A percentile compares a stretch with the other conserved stretches of the same genome.
phyloP scores from a whole-genome alignment of 1,284 basidiomycete genomes.

The Gastroboletus turbinatus region DNA sequence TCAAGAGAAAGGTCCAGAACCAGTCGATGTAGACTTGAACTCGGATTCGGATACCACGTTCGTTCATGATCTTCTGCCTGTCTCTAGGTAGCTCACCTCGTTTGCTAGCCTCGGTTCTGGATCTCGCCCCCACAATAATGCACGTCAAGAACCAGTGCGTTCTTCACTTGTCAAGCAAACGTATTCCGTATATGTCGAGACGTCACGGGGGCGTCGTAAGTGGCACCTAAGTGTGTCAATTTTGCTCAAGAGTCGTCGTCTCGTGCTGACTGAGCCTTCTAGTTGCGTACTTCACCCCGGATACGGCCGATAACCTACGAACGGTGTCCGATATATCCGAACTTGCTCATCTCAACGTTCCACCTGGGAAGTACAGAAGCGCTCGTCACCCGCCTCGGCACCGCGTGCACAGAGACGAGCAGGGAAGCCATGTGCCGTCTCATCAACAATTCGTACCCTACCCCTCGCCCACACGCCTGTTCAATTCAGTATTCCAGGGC shows the following conservation, averaged over 20 bases:
- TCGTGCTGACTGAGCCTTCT: slow-evolving; percentile 10
- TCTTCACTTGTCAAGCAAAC: slow-evolving; percentile 73
- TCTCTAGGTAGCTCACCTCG: slow-evolving; percentile 13
- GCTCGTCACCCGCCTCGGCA: slow-evolving; percentile 47
- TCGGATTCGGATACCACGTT: slow-evolving; percentile 48
- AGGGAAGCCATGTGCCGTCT: slow-evolving; percentile 9
- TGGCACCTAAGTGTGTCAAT: slow-evolving; percentile 71
- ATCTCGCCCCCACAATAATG: slow-evolving; percentile 35
- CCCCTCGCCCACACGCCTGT: slow-evolving; percentile 28
- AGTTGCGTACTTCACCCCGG: slow-evolving; percentile 74
- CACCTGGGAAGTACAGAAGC: slow-evolving; percentile 59
- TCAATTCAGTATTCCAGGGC: slow-evolving; percentile 13
- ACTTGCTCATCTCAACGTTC: slow-evolving; percentile 53
- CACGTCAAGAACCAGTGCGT: slow-evolving; percentile 39
- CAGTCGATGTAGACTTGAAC: slow-evolving; percentile 43
- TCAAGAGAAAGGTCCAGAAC: slow-evolving; percentile 56
- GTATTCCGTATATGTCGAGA: slow-evolving; percentile 72
- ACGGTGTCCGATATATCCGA: slow-evolving; percentile 59
- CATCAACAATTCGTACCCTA: slow-evolving; percentile 35
- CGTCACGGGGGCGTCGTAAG: slow-evolving; percentile 60
- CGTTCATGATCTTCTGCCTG: slow-evolving; percentile 11
- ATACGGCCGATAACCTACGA: slow-evolving; percentile 52
- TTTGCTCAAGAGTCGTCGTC: neutral
- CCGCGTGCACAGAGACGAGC: slow-evolving; percentile 27
- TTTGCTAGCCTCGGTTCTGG: slow-evolving; percentile 34